Base-by-base conservation (phyloP, 2,329 filamentous ascomycete genomes). In the Capronia americana region DNA sequence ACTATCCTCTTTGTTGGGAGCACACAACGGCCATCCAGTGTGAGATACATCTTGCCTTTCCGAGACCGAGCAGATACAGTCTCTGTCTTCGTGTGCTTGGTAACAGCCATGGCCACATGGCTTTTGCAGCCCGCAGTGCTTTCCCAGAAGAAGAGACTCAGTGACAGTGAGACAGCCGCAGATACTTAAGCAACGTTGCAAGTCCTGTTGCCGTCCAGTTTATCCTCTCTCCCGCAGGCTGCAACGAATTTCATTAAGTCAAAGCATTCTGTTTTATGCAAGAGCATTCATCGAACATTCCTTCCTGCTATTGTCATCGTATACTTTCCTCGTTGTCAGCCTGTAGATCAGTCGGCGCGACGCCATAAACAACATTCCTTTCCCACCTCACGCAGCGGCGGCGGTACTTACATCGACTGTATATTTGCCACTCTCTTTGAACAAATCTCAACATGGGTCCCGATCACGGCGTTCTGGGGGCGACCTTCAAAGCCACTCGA, bases 401-500 rank as follows among this genome's bases (percentile, higher is more conserved):
- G 8, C 46, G 53, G 54, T 58, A 23, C 44, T 58, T 64, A 34
- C 11, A 20, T 66, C 32, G 58, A 61, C 26, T 44, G 26, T 24
- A 59, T 34, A 50, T 34, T 50, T 46, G 41, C 41, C 17, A 23
- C 48, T 53, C 44, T 20, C 51, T 32, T 28, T 54, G n/a, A 24
- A 38, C 63, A 50, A 63, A 56, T 28, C 48, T 48, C 68, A 66
- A 54, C 46, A 72, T 73, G 71, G 69, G 69, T 68, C 70, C 69
- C 12, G 66, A 79, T 81, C 89, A 88, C 77, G 90, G 91, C 73
- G 90, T 90, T 76, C 81, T 95, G 71, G 92, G 91, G 77, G 87
- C 90, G 73, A 90, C 90, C 72, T 96, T 96, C 81, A 88, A 91
- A 65, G 82, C 88, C 71, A 86, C 90, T 71, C 89, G 93, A 56